phyloP scores from a whole-genome alignment of 148 eudicot species.

The Spergularia marina region DNA sequence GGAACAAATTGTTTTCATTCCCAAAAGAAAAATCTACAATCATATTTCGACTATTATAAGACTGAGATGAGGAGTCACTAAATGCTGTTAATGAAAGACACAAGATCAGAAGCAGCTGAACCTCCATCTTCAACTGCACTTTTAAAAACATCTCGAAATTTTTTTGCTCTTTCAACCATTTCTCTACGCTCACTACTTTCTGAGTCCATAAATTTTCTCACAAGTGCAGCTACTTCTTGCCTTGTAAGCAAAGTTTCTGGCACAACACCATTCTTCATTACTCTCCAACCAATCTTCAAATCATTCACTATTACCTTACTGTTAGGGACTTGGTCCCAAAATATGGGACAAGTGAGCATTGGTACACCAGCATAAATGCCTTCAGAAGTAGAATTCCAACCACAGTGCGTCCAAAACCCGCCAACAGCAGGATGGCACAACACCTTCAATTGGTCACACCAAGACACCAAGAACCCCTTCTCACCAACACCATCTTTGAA shows the following conservation, averaged over 20 bases:
- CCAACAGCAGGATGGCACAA: conserved; percentile 45
- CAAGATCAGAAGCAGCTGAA: conserved; percentile 24
- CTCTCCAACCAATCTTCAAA: conserved; percentile 43
- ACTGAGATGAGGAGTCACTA: neutral
- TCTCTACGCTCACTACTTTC: conserved; percentile 29
- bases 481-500: conserved; percentile 5
- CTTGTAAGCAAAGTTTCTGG: conserved; percentile 14
- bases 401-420: conserved; percentile 60
- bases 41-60: no score
- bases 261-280: conserved; percentile 9
- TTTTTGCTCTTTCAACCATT: conserved; percentile 26
- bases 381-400: conserved; percentile 58
- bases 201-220: conserved; percentile 33
- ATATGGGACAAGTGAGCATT: conserved; percentile 39
- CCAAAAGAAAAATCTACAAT: no score
- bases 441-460: conserved; percentile 38
- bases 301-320: conserved; percentile 43
- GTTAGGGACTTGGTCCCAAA: conserved; percentile 41
- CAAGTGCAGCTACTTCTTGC: conserved; percentile 30
- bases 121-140: conserved; percentile 26
- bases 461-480: conserved; percentile 37
- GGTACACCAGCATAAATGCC: conserved; percentile 43
- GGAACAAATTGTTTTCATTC: no score
- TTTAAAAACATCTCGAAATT: conserved; percentile 15
- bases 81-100: conserved; percentile 23